Percentiles rank a stretch among this genome's conserved stretches.
Evolutionary conservation across 768 basidiomycete species (phyloP).

Genomic region (Boletus subparvulus): DNA sequence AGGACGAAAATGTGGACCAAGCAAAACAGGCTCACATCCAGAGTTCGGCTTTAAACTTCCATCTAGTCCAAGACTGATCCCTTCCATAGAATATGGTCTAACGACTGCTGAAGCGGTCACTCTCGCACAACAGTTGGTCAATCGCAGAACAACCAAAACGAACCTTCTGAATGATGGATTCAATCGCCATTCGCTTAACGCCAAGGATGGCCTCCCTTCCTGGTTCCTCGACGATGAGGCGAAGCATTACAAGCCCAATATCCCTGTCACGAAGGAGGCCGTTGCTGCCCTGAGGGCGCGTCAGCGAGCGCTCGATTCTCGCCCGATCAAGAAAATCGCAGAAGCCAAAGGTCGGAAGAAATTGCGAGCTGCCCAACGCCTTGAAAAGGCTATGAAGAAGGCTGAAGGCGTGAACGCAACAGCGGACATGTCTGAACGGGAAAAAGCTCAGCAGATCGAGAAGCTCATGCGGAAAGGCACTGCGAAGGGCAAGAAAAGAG

Average conservation of each 20-base stretch:
- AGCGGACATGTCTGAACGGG: constrained; percentile 87
- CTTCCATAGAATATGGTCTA: constrained; percentile 67
- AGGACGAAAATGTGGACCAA: constrained; percentile 73
- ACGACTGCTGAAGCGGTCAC: constrained; percentile 88
- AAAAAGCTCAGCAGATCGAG: constrained; percentile 92
- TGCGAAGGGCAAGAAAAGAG: constrained; percentile 69
- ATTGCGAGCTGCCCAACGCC: constrained; percentile 74
- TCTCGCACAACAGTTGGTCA: constrained; percentile 87
- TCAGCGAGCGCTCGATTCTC: constrained; percentile 90
- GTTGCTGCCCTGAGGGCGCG: constrained; percentile 80
- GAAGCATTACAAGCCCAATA: constrained; percentile 89
- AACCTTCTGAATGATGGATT: constrained; percentile 94
- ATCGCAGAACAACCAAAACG: constrained; percentile 85
- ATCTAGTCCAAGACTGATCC: constrained; percentile 3
- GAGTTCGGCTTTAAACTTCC: constrained; percentile 46
- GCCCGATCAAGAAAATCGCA: constrained; percentile 98
- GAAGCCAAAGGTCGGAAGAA: constrained; percentile 99
- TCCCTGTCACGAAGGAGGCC: constrained; percentile 98
- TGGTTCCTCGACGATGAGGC: constrained; percentile 99
- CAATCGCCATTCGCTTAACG: constrained; percentile 87
- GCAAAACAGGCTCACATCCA: constrained; percentile 60
- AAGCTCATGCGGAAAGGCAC: constrained; percentile 84
- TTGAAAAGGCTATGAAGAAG: constrained; percentile 94
- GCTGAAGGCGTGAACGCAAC: constrained; percentile 91
- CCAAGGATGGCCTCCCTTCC: constrained; percentile 86